A percentile compares a stretch with the other conserved stretches of the same genome.
phyloP scores from a whole-genome alignment of 2,329 filamentous ascomycete genomes.

The Dothideomycetes sp. region DNA sequence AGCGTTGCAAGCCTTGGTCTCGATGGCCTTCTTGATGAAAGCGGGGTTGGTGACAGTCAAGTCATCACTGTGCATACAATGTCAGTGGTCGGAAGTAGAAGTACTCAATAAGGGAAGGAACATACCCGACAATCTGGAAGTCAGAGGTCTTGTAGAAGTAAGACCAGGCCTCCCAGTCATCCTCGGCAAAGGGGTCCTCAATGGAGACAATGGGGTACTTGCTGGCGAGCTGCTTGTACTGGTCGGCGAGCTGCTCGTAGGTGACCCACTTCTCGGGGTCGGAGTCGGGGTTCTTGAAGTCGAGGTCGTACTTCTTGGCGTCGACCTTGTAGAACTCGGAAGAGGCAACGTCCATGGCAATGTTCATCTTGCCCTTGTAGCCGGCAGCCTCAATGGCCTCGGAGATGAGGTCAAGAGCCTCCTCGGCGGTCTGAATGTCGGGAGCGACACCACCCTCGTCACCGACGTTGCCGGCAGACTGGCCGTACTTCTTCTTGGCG shows the following conservation, averaged over 20 bases:
- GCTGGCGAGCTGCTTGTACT: constrained; percentile 77
- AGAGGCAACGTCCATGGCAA: constrained; percentile 98
- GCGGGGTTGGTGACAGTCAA: constrained; percentile 97
- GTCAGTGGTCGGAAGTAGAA: constrained; percentile 5
- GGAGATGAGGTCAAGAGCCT: constrained; percentile 93
- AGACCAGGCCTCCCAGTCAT: constrained; percentile 99
- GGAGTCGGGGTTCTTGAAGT: constrained; percentile 99
- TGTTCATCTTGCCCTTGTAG: constrained; percentile 93
- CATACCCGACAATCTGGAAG: constrained; percentile 83
- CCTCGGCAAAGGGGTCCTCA: constrained; percentile 98
- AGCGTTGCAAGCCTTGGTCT: constrained; percentile 97
- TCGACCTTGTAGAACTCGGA: constrained; percentile 98
- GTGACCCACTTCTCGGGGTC: constrained; percentile 96
- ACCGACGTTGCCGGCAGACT: constrained; percentile 96
- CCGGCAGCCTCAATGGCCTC: constrained; percentile 89
- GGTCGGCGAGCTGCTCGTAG: constrained; percentile 88
- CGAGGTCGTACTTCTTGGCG: constrained; percentile 98
- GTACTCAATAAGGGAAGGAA: not conserved
- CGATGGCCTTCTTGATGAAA: constrained; percentile 99
- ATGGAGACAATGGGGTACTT: constrained; percentile 99
- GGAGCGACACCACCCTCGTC: constrained; percentile 99
- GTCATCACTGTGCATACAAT: constrained; percentile 54
- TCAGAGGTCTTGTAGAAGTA: constrained; percentile 99
- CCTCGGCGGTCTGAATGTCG: constrained; percentile 93
- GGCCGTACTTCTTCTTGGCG: constrained; percentile 99